Conservation (phyloP, 352 stramenopile species). For the Phytophthora niederhauseri region DNA sequence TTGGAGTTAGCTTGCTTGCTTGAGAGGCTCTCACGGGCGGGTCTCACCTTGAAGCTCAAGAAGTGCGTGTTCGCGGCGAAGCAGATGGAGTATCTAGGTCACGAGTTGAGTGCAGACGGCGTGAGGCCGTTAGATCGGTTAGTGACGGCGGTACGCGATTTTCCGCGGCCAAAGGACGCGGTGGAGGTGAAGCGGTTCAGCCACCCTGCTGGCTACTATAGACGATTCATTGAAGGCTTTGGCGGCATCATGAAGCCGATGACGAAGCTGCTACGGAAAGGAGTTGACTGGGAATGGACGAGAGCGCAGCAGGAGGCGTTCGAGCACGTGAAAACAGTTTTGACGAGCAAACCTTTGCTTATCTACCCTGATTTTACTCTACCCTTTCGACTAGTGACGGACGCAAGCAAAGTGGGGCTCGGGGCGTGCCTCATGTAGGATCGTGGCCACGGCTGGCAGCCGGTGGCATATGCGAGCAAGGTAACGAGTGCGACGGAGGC, state of each 20-base stretch:
- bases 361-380: constrained; percentile 1
- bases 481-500: not conserved
- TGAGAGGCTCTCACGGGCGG: too few relatives aligned
- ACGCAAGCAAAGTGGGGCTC: not conserved
- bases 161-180: not conserved
- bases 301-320: not conserved
- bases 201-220: too few relatives aligned
- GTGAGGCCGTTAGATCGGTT: too few relatives aligned
- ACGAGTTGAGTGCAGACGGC: too few relatives aligned
- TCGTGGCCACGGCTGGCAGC: not conserved
- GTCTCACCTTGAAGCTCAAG: too few relatives aligned
- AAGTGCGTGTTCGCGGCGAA: too few relatives aligned
- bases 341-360: not conserved
- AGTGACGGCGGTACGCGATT: not conserved
- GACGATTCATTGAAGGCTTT: not conserved
- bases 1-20: too few relatives aligned
- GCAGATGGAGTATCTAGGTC: too few relatives aligned
- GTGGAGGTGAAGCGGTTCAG: not conserved
- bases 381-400: not conserved
- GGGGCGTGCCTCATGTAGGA: constrained; percentile 1
- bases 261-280: not conserved
- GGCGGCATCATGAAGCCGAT: not conserved
- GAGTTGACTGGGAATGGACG: not conserved
- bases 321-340: not conserved
- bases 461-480: not conserved